Conservation (phyloP, 495 filamentous ascomycete species). For the Aspergillus indologenus region DNA sequence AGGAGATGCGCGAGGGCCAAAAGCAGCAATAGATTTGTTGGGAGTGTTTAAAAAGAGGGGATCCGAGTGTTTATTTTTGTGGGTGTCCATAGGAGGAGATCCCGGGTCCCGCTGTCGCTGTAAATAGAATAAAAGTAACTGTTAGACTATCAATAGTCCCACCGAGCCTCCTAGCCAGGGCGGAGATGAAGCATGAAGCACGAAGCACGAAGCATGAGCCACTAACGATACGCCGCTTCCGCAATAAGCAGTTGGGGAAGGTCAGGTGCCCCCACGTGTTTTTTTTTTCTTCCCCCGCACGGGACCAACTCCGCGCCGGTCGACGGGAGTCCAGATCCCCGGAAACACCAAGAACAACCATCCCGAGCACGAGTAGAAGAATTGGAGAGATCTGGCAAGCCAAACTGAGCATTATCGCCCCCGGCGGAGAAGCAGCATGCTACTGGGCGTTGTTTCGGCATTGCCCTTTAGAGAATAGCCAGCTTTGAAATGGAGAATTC, state of each 20-base stretch:
- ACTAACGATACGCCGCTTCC: background rate
- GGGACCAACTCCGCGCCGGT: background rate
- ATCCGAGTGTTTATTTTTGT: background rate
- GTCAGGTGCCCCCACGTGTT: constrained; percentile 4
- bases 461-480: constrained; percentile 1
- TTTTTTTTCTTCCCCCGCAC: constrained; percentile 2
- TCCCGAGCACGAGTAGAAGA: background rate
- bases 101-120: background rate
- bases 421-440: background rate
- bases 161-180: background rate
- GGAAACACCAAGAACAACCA: background rate
- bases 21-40: constrained; percentile 15
- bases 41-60: background rate
- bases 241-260: background rate
- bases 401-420: no score
- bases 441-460: background rate
- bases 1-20: constrained; percentile 68
- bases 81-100: background rate
- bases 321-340: background rate
- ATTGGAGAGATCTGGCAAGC: background rate
- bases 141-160: background rate
- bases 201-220: background rate
- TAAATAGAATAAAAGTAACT: constrained; percentile 1
- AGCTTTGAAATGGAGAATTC: background rate
- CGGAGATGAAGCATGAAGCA: background rate